Evolutionary conservation across 306 rosid genomes (phyloP).

Genomic region (Prunus dulcis): DNA sequence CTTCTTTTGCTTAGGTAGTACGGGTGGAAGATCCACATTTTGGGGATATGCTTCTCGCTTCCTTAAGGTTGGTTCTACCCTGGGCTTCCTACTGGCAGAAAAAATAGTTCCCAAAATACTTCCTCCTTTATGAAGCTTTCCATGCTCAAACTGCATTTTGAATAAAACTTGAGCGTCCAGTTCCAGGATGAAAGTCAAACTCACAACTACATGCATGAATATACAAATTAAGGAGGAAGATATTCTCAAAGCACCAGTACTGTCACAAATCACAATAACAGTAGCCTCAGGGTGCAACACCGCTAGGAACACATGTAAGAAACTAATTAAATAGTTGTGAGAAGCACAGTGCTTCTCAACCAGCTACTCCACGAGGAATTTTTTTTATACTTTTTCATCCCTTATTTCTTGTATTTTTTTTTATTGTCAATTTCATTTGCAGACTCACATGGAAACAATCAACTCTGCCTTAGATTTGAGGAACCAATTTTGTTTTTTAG

Average conservation of each 20-base stretch:
- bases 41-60: slow-evolving; percentile 43
- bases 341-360: neutral
- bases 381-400: neutral
- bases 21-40: slow-evolving; percentile 76
- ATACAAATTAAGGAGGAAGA: neutral
- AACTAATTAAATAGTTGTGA: neutral
- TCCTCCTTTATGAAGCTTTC: slow-evolving; percentile 31
- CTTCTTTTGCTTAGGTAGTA: slow-evolving; percentile 71
- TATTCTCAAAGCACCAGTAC: neutral
- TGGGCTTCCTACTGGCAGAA: slow-evolving; percentile 44
- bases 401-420: neutral
- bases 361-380: neutral
- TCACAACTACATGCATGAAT: neutral
- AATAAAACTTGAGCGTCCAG: slow-evolving; percentile 19
- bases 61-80: slow-evolving; percentile 31
- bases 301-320: neutral
- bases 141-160: slow-evolving; percentile 48
- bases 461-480: neutral
- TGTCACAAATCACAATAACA: neutral
- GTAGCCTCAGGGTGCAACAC: neutral
- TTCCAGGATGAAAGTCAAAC: neutral
- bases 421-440: neutral
- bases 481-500: neutral
- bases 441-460: neutral
- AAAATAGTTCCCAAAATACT: slow-evolving; percentile 26